Base-by-base conservation (phyloP, 2,329 filamentous ascomycete genomes). In the Fusarium sublunatum region DNA sequence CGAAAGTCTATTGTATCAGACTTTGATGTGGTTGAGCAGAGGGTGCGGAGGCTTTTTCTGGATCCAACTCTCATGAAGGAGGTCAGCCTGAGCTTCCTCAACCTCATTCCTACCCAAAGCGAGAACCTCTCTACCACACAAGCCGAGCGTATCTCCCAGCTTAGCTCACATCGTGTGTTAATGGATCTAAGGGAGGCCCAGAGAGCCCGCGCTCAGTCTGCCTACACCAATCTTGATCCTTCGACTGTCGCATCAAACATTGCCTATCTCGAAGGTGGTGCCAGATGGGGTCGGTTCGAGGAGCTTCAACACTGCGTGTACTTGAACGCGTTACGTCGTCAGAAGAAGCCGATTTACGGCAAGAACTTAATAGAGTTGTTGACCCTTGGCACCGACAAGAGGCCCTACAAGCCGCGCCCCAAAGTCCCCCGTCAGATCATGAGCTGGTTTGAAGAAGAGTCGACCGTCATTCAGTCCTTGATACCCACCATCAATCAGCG, bases 231-330 rank as follows among this genome's bases (percentile, higher is more conserved):
- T 4, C 80, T 91, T 26, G 86, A 92, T 63, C 86, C 89, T 1
- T 85, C 88, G 2, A 89, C 88, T 0, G 82, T 92, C 25, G 82
- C 86, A 64, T 90, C 89, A 1, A 89, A 89, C 38, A 81, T 96
- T 41, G 83, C 84, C 1, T 91, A 90, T 54, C 79, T 96, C 46
- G 91, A 95, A 64, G 91, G 89, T 64, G 82, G 86, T 8, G 85
- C 85, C 36, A 84, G 88, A 64, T 91, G 86, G 83, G 84, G 83
- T 19, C 86, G 87, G 48, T 90, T 91, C 70, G 89, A 92, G 53
- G 91, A 94, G 73, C 80, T 97, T 28, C 91, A 93, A 70, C 89
- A 92, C 62, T 91, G 87, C 58, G 86, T 93, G 22, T 93, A 93
- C 68, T 80, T 96, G 22, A 96, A 96, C 68, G 88, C 88, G 1